Evolutionary conservation across 306 rosid genomes (phyloP), one percentile per base, ranked within the genome.

Genomic region (Trifolium fragiferum): DNA sequence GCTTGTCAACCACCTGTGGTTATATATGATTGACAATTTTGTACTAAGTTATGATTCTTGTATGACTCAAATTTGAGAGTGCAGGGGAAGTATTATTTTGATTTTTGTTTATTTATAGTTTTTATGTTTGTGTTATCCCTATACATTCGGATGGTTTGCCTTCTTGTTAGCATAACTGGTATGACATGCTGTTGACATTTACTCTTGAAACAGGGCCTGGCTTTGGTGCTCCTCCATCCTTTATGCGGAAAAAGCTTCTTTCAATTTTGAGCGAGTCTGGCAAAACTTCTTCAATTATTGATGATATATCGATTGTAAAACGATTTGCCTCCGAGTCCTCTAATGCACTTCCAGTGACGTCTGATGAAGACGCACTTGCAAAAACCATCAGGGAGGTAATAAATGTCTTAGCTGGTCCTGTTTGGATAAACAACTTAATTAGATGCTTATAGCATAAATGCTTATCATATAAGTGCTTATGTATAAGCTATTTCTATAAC

Each of bases 351-450:
- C 92, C 98, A 1, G 93, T 95, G 70, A 68, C 85, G 55, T 95
- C 96, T 37, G 99, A 95, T 77, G 97, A 90, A 33, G 98, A 87
- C 75, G 99, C 98, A 79, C 90, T 87, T 43, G 76, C 87, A 70
- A 90, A 86, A 81, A 85, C 93, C 72, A 80, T 54, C 76, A 92
- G 81, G 85, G 97, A 92, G 99, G 99, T 90, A 80, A 53, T 64
- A 30, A 2, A 60, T 79, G 53, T 63, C 38, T 25, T 73, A 15
- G 74, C 46, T 41, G 66, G 70, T 0, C 15, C 13, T 10, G 60
- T 54, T 20, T 54, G 5, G 14, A 54, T 8, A 20, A 19, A 10
- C 30, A 54, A 54, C 60, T 54, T 54, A 20, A 54, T 53, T 19
- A 20, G 11, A 27, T 15, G 1, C n/a, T 44, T 44, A 3, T 44